Percentiles rank a stretch among this genome's conserved stretches.
Conservation (phyloP, 768 basidiomycete genomes). For the Leucosporidium yakuticum region DNA sequence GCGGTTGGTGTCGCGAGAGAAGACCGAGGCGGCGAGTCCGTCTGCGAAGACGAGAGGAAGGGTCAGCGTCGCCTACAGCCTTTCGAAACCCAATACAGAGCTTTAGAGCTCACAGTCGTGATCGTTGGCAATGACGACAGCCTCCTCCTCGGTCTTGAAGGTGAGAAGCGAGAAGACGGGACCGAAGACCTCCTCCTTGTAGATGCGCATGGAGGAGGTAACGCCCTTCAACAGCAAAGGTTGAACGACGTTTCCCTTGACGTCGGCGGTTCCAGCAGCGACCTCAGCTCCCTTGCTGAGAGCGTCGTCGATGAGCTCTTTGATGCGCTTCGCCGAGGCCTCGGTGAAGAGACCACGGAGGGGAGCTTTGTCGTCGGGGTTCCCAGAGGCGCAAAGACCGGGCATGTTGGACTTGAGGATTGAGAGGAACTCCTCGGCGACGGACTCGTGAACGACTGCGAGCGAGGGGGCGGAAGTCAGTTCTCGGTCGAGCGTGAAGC, state of each 20-base stretch:
- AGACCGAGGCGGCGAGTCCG: constrained; percentile 43
- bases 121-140: constrained; percentile 42
- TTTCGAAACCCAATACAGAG: background rate
- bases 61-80: too few species aligned
- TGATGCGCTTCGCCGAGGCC: constrained; percentile 25
- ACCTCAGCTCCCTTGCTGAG: constrained; percentile 29
- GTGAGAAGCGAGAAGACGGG: constrained; percentile 68
- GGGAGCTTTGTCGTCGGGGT: background rate
- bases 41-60: background rate
- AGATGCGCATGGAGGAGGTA: constrained; percentile 23
- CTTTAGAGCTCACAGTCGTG: constrained; percentile 36
- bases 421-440: constrained; percentile 34
- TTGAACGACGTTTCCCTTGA: constrained; percentile 29
- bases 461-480: background rate
- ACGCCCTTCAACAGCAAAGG: constrained; percentile 20
- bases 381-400: background rate
- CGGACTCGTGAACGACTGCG: constrained; percentile 36
- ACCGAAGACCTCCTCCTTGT: constrained; percentile 68
- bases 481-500: too few species aligned
- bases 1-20: constrained; percentile 34
- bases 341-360: constrained; percentile 34
- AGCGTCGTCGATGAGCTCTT: constrained; percentile 28
- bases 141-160: constrained; percentile 38
- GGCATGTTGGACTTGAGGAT: constrained; percentile 19
- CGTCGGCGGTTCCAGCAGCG: constrained; percentile 10